Base-by-base conservation (phyloP, 495 filamentous ascomycete genomes). In the Penicillium malachiteum region DNA sequence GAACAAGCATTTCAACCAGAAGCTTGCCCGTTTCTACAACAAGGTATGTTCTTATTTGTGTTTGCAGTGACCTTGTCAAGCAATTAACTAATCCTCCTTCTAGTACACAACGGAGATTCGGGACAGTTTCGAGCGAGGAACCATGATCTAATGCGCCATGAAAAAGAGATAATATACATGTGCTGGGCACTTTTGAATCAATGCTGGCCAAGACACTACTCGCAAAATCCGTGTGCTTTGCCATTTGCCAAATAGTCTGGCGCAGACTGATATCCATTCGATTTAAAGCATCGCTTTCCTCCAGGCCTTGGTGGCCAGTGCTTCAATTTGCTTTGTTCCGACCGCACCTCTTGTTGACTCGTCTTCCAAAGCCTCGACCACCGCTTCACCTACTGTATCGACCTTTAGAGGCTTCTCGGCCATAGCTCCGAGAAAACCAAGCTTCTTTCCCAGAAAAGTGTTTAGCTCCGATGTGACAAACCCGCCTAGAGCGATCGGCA, bases 1-100 rank as follows among this genome's bases (percentile, higher is more conserved):
- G 87, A 96, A 96, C 79, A 96, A 96, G 79, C 90, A 96, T 78
- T 97, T 98, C 78, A 98, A 98, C 82, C 87, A 94, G 76, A 97
- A 97, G 75, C 73, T 98, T 73, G 78, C 85, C 47, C 81, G 95
- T 62, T 97, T 96, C 71, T 98, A 98, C 72, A 92, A 97, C 77
- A 96, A 96, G 82, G 84, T 87, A 76, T 50, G 78, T 70, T 14
- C 3, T 16, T 8, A n/a, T 44, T 38, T n/a, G 9, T 45, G 13
- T 18, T 21, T 44, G 41, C 10, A 39, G 9, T 9, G 3, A 26
- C 21, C 13, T 8, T 4, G 39, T 39, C 34, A 7, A 7, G 12
- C 64, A 35, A 7, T 51, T 3, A 77, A 83, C 52, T 82, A 26
- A 26, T 4, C 57, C 1, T n/a, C 56, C 37, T 46, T 63, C 0